These are phyloP conservation scores for Colletotrichum caudatum DNA, from an alignment of 2,329 filamentous ascomycete genomes.

Conservation along the genomic window DNA sequence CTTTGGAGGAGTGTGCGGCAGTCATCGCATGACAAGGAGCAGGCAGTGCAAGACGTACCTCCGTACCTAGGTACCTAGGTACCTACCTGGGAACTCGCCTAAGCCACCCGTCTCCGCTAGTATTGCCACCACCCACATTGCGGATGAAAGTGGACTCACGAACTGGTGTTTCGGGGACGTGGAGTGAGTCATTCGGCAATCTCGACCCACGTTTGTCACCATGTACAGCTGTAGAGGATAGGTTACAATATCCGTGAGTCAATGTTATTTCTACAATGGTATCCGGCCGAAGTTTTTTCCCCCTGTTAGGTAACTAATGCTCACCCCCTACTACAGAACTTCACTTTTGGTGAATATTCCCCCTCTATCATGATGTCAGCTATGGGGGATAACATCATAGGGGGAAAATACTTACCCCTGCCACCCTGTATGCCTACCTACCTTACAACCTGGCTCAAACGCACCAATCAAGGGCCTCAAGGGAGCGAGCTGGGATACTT, in stretches of 20 bases:
- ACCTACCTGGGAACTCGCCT: too few species aligned
- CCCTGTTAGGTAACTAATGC: too few species aligned
- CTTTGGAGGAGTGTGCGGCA: too few species aligned
- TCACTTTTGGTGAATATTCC: too few species aligned
- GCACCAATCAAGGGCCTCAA: not conserved
- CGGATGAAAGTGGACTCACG: not conserved
- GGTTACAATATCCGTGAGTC: not conserved
- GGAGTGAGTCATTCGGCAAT: constrained; percentile 4
- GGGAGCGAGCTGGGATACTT: not conserved
- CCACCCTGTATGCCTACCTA: too few species aligned
- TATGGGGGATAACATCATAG: too few species aligned
- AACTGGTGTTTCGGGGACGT: not conserved
- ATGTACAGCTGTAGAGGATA: not conserved
- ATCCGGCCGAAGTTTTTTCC: too few species aligned
- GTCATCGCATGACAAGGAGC: not conserved
- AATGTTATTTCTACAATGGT: not conserved
- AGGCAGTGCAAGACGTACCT: not conserved
- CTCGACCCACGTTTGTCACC: not conserved
- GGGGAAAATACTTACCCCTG: too few species aligned
- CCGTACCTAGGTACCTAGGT: too few species aligned
- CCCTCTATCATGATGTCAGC: too few species aligned
- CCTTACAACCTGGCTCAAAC: not conserved
- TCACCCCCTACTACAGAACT: too few species aligned
- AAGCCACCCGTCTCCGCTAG: not conserved
- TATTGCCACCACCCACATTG: not conserved